These are phyloP conservation scores for Saccharomycopsis oosterbeekiorum DNA, from an alignment of 805 yeast species.

Conservation along the genomic window DNA sequence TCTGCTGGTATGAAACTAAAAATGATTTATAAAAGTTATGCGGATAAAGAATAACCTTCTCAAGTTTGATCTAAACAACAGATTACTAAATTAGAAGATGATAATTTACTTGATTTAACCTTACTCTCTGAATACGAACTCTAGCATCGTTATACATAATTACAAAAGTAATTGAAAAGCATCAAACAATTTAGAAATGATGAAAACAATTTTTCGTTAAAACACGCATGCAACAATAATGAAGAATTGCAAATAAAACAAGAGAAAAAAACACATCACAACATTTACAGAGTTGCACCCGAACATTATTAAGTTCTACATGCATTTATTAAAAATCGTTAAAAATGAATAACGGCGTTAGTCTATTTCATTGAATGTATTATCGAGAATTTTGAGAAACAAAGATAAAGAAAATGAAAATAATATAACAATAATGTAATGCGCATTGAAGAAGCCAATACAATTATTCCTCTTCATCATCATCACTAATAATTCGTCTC, in stretches of 20 bases:
- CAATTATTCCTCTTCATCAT: constrained; percentile 8
- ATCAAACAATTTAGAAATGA: neutral
- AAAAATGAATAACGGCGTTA: too few species aligned
- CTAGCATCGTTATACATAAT: too few species aligned
- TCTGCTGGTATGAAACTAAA: neutral
- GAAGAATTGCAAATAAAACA: neutral
- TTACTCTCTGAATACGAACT: too few species aligned
- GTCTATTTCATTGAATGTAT: neutral
- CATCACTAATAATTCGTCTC: constrained; percentile 18
- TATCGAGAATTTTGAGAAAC: neutral
- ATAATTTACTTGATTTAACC: too few species aligned
- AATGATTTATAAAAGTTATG: too few species aligned
- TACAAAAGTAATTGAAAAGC: neutral
- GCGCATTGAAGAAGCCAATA: neutral
- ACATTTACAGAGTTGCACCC: neutral
- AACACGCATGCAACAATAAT: neutral
- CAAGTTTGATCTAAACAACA: neutral
- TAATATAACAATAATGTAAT: neutral
- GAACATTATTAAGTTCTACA: neutral
- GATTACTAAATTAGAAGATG: too few species aligned
- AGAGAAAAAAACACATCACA: neutral
- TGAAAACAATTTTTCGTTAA: neutral
- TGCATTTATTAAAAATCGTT: neutral
- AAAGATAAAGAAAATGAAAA: neutral
- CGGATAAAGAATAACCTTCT: neutral